A percentile compares a stretch with the other conserved stretches of the same genome.
These are phyloP conservation scores for Jatropha podagrica DNA, from an alignment of 441 rosid genomes.

Conservation along the genomic window DNA sequence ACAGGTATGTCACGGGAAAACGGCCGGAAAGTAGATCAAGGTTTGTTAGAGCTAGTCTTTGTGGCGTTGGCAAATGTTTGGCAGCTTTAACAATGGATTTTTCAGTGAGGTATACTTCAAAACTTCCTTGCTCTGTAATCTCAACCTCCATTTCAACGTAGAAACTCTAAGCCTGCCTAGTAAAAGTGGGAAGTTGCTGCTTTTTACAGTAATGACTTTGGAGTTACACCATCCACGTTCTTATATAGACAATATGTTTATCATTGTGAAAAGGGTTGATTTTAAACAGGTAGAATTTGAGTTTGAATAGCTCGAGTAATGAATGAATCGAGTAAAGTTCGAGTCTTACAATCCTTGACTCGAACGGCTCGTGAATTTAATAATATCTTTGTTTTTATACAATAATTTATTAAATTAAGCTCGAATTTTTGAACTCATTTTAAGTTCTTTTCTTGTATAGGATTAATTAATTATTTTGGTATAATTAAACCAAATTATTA, in stretches of 20 bases:
- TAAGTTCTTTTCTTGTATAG: too few relatives aligned
- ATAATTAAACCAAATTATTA: too few relatives aligned
- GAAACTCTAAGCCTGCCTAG: neutral
- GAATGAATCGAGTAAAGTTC: too few relatives aligned
- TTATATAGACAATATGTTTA: neutral
- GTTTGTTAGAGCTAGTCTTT: constrained; percentile 56
- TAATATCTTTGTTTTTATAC: too few relatives aligned
- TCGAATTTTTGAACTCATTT: too few relatives aligned
- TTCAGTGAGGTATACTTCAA: constrained; percentile 42
- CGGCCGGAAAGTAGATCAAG: constrained; percentile 90
- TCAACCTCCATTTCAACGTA: constrained; percentile 19
- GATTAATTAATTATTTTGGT: too few relatives aligned
- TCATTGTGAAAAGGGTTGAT: neutral
- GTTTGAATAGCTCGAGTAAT: too few relatives aligned
- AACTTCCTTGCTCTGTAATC: constrained; percentile 21
- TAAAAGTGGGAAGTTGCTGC: neutral
- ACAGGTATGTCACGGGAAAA: constrained; percentile 75
- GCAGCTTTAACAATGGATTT: constrained; percentile 48
- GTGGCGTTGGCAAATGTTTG: constrained; percentile 25
- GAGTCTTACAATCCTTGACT: too few relatives aligned
- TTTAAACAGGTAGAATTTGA: too few relatives aligned
- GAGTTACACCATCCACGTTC: neutral
- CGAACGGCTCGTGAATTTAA: too few relatives aligned
- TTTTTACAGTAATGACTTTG: neutral
- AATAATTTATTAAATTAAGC: too few relatives aligned